These are phyloP conservation scores for Begonia masoniana DNA, from an alignment of 306 rosid species.

Conservation along the genomic window DNA sequence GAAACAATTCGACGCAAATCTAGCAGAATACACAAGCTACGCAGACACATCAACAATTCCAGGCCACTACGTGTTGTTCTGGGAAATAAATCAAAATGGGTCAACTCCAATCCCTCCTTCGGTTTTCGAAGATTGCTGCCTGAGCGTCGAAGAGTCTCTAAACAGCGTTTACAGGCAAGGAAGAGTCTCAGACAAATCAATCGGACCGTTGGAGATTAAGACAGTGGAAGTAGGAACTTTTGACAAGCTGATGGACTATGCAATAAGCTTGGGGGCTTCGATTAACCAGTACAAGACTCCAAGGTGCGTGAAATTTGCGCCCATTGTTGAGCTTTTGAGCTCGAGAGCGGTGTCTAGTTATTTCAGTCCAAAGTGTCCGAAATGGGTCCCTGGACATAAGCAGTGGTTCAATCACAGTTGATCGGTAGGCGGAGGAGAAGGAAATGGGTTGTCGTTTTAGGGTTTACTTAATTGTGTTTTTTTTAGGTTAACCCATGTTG, in stretches of 20 bases:
- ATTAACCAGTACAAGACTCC: constrained; percentile 6
- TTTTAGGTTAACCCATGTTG: too few species aligned
- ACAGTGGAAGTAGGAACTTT: constrained; percentile 3
- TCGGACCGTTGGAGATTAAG: constrained; percentile 3
- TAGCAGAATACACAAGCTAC: constrained; percentile 5
- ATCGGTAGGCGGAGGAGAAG: not conserved
- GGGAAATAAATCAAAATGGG: constrained; percentile 4
- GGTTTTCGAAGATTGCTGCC: constrained; percentile 2
- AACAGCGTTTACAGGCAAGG: constrained; percentile 4
- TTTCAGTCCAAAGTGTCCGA: constrained; percentile 2
- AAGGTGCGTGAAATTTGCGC: constrained; percentile 3
- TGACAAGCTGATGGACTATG: constrained; percentile 7
- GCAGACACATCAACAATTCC: constrained; percentile 3
- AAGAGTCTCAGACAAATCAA: constrained; percentile 3
- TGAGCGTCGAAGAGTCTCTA: constrained; percentile 1
- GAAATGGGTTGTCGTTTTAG: too few species aligned
- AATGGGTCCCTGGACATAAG: constrained; percentile 6
- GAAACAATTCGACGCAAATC: constrained; percentile 1
- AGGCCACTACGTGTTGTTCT: constrained; percentile 1
- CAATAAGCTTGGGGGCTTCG: constrained; percentile 4
- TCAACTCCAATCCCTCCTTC: constrained; percentile 1
- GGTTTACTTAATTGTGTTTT: too few species aligned
- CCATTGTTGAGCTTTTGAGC: constrained; percentile 7
- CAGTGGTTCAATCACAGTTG: constrained; percentile 2
- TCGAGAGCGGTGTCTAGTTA: constrained; percentile 2